These are phyloP conservation scores for Fusarium metavorans DNA, from an alignment of 2,329 filamentous ascomycete species.

Conservation along the genomic window DNA sequence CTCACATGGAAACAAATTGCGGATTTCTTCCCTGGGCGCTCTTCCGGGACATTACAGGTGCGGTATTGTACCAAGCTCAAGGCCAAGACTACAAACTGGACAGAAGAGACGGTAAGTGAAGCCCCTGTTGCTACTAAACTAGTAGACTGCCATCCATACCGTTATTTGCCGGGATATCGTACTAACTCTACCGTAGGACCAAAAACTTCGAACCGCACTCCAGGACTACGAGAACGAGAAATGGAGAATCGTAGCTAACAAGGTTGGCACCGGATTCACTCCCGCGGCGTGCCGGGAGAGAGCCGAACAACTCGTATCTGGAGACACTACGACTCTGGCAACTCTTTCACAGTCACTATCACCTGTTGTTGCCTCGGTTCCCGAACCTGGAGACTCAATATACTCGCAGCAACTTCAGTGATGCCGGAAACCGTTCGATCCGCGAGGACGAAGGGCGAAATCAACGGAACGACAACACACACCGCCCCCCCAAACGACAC, in stretches of 20 bases:
- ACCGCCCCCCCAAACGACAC: slow-evolving; percentile 8
- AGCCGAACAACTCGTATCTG: slow-evolving; percentile 70
- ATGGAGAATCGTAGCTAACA: slow-evolving; percentile 91
- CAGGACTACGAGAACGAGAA: slow-evolving; percentile 91
- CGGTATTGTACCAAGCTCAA: slow-evolving; percentile 96
- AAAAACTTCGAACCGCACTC: slow-evolving; percentile 80
- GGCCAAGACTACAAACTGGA: slow-evolving; percentile 94
- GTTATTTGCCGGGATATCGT: background rate
- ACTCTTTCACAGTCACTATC: slow-evolving; percentile 63
- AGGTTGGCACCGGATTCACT: slow-evolving; percentile 90
- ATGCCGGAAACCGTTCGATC: slow-evolving; percentile 43
- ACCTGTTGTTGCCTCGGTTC: slow-evolving; percentile 54
- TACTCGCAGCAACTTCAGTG: slow-evolving; percentile 65
- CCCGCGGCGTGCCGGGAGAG: slow-evolving; percentile 88
- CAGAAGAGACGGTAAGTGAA: slow-evolving; percentile 84
- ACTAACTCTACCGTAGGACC: slow-evolving; percentile 66
- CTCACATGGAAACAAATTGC: slow-evolving; percentile 98
- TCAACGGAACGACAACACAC: slow-evolving; percentile 19
- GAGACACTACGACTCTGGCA: slow-evolving; percentile 59
- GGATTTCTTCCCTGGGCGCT: slow-evolving; percentile 92
- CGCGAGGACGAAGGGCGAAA: slow-evolving; percentile 16
- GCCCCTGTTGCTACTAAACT: background rate
- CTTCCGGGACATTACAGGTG: slow-evolving; percentile 91
- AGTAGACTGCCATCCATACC: background rate
- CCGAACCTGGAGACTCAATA: slow-evolving; percentile 40